phyloP scores from a whole-genome alignment of 1,139 yeast genomes.

The Suhomyces terraborum region DNA sequence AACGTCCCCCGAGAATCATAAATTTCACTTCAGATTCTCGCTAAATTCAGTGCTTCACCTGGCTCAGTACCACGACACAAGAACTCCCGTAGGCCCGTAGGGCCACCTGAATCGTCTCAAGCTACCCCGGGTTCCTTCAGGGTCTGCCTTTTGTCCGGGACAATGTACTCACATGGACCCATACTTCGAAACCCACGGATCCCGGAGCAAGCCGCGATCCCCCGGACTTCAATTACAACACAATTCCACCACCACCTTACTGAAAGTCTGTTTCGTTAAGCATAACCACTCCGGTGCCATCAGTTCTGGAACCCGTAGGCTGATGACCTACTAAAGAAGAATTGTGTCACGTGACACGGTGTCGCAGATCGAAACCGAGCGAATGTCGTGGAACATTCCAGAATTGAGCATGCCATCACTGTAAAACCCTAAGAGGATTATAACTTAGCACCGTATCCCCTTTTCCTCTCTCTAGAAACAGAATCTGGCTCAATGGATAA shows the following conservation, averaged over 20 bases:
- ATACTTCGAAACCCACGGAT: too few relatives aligned
- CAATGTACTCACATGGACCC: not conserved
- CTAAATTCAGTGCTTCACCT: too few relatives aligned
- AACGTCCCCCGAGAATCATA: too few relatives aligned
- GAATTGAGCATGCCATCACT: constrained; percentile 4
- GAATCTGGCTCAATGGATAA: constrained; percentile 64
- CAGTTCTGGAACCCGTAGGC: too few relatives aligned
- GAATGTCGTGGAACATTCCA: constrained; percentile 15
- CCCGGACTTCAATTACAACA: too few relatives aligned
- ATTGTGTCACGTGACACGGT: not conserved
- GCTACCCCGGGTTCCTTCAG: not conserved
- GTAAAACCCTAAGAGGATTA: not conserved
- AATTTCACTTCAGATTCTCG: too few relatives aligned
- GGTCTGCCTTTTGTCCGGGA: not conserved
- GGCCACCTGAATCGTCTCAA: too few relatives aligned
- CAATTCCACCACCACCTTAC: not conserved
- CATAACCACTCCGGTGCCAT: not conserved
- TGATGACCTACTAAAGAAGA: too few relatives aligned
- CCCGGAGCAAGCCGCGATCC: not conserved
- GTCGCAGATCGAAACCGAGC: not conserved
- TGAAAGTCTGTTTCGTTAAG: not conserved
- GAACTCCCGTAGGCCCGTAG: not conserved
- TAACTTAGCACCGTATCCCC: not conserved
- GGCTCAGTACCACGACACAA: too few relatives aligned
- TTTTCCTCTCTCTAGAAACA: not conserved